A percentile compares a stretch with the other conserved stretches of the same genome.
These are phyloP conservation scores for Heritiera fomes DNA, from an alignment of 345 rosid species.

Conservation along the genomic window DNA sequence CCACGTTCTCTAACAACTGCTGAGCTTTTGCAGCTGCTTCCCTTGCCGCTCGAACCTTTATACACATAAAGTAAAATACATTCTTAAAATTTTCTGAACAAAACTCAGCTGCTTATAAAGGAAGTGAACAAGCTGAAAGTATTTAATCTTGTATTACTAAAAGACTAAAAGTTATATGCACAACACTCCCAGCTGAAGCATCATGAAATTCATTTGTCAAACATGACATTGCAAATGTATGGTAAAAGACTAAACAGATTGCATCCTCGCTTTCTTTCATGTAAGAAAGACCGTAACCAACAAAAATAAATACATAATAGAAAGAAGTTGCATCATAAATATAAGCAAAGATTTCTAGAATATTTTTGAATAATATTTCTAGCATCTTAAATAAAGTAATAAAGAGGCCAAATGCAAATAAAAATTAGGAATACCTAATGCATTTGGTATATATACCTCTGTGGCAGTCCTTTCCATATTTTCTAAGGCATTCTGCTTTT, in stretches of 20 bases:
- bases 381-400: background rate
- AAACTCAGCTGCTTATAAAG: background rate
- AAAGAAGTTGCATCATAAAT: background rate
- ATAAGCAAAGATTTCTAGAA: background rate
- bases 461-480: slow-evolving; percentile 65
- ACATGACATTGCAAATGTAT: background rate
- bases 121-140: background rate
- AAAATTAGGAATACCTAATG: slow-evolving; percentile 12
- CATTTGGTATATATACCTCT: slow-evolving; percentile 51
- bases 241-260: background rate
- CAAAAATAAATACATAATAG: background rate
- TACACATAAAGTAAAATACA: slow-evolving; percentile 5
- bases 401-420: slow-evolving; percentile 7
- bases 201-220: background rate
- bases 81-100: slow-evolving; percentile 14
- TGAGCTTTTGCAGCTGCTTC: slow-evolving; percentile 80
- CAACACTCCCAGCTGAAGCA: background rate
- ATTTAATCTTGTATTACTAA: background rate
- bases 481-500: slow-evolving; percentile 69
- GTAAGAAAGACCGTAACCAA: background rate
- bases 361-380: too few species aligned
- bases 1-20: slow-evolving; percentile 70
- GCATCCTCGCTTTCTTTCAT: background rate
- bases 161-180: background rate
- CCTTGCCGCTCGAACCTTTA: slow-evolving; percentile 76